These are phyloP conservation scores for Themeda triandra DNA, from an alignment of 176 grass and related monocot species.

Conservation along the genomic window DNA sequence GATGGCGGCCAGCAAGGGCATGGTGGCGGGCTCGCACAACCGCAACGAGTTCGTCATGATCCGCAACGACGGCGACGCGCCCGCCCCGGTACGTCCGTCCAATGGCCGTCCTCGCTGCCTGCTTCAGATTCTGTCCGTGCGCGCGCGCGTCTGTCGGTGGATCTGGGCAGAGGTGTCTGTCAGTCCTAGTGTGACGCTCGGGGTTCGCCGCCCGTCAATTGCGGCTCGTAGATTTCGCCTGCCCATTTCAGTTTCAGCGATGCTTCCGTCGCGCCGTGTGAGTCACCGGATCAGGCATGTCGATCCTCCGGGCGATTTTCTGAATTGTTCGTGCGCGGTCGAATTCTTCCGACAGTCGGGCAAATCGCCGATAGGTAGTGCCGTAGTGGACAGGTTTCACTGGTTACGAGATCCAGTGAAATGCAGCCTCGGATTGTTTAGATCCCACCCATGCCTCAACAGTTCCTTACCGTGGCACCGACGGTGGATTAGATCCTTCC, in stretches of 20 bases:
- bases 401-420: not conserved
- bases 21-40: slow-evolving; percentile 80
- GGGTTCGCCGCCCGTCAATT: not conserved
- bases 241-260: not conserved
- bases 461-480: not conserved
- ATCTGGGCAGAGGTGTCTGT: slow-evolving; percentile 18
- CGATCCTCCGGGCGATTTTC: not conserved
- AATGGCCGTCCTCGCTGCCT: too few relatives aligned
- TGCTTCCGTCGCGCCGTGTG: not conserved
- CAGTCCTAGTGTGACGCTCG: not conserved
- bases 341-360: not conserved
- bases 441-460: not conserved
- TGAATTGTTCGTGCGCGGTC: not conserved
- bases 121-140: too few relatives aligned
- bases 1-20: slow-evolving; percentile 70
- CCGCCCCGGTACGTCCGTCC: slow-evolving; percentile 29
- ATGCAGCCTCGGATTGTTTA: not conserved
- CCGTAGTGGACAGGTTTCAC: not conserved
- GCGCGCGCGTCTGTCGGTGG: slow-evolving; percentile 19
- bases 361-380: not conserved
- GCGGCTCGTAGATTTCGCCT: not conserved
- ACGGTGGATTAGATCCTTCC: not conserved
- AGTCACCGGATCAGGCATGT: not conserved
- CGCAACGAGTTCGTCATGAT: slow-evolving; percentile 92
- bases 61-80: slow-evolving; percentile 65